Evolutionary conservation across 2,329 filamentous ascomycete genomes (phyloP), one percentile per base, ranked within the genome.

Genomic region (Penicillium sp.): DNA sequence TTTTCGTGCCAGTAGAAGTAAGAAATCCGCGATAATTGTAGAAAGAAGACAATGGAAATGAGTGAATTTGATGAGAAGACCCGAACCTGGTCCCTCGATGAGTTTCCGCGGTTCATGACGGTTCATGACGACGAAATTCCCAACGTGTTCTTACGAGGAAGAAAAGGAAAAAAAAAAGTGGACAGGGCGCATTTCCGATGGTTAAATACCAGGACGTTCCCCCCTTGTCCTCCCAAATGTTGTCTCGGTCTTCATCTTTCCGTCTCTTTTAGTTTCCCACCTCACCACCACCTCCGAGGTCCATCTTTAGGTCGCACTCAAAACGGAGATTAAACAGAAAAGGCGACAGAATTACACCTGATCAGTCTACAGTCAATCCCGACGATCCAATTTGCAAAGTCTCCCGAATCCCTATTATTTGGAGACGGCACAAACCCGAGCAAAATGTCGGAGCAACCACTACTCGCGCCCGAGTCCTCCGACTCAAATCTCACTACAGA

Each of bases 31-130:
- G 8, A 19, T 42, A 22, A 22, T 10, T 42, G 38, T 30, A 30
- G 8, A 33, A 33, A 7, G 30, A 33, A 7, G 2, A 9, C 6
- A 8, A 33, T 10, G 4, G 13, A 15, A 10, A 37, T 15, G 13
- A 15, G 5, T 15, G 13, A 15, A 37, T 3, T 37, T 10, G 35
- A 37, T 17, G 35, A 15, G 0, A 15, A 15, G 40, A 44, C 13
- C 22, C 28, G 10, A 7, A 17, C n/a, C 15, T 37, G 45, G 17
- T 30, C 15, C 6, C 24, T 49, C 9, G 13, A n/a, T n/a, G 45
- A n/a, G 44, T 26, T 47, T 49, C 26, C 45, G 17, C 26, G 45
- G 45, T 49, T 49, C 45, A 49, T 28, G 24, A 28, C 44, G 13
- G 24, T 47, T 47, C 44, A 47, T 49, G 45, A 49, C 45, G 45